These are phyloP conservation scores for Ascochyta fabae DNA, from an alignment of 2,329 filamentous ascomycete species.

Conservation along the genomic window DNA sequence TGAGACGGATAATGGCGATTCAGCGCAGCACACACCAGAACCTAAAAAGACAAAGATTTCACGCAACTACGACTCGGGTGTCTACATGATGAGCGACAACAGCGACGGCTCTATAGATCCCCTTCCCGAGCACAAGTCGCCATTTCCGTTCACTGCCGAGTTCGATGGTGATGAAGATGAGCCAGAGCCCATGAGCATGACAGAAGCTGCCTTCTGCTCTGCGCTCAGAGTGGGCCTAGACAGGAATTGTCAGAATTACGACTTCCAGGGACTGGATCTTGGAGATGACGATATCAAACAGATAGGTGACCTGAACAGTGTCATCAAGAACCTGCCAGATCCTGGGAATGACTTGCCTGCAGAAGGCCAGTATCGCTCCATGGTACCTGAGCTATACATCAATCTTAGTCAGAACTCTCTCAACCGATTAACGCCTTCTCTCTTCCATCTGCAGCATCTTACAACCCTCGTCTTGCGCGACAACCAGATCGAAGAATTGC, in stretches of 20 bases:
- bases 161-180: constrained; percentile 3
- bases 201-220: constrained; percentile 19
- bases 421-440: constrained; percentile 23
- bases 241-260: constrained; percentile 23
- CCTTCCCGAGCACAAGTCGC: constrained; percentile 22
- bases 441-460: constrained; percentile 38
- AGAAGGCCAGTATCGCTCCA: constrained; percentile 40
- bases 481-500: constrained; percentile 38
- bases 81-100: constrained; percentile 42
- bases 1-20: constrained; percentile 24
- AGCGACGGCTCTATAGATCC: constrained; percentile 25
- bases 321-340: constrained; percentile 34
- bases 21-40: constrained; percentile 21
- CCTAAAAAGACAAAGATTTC: constrained; percentile 38
- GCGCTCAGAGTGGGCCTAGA: constrained; percentile 24
- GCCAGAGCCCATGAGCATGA: constrained; percentile 11
- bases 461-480: constrained; percentile 30
- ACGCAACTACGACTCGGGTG: constrained; percentile 42
- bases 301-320: constrained; percentile 32
- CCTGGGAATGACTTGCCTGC: constrained; percentile 33
- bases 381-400: constrained; percentile 36
- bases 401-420: constrained; percentile 34
- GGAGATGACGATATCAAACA: constrained; percentile 32
- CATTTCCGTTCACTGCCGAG: constrained; percentile 16
- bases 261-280: constrained; percentile 22